A percentile compares a stretch with the other conserved stretches of the same genome.
phyloP scores from a whole-genome alignment of 306 rosid species.

The Glycine soja region DNA sequence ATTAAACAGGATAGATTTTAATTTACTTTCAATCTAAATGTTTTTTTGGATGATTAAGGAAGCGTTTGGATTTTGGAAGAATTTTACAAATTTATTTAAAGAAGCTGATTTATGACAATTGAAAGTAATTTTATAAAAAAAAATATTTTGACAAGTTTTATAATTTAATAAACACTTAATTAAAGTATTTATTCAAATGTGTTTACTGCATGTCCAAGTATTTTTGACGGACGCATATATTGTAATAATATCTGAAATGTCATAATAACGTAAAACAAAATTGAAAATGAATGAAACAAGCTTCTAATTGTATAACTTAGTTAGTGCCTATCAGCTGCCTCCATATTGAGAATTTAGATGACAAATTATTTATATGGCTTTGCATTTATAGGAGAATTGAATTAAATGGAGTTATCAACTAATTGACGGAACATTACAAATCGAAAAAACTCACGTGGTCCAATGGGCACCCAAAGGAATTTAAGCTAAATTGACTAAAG shows the following conservation, averaged over 20 bases:
- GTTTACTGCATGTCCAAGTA: too few relatives aligned
- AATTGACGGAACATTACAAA: constrained; percentile 25
- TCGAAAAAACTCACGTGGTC: constrained; percentile 31
- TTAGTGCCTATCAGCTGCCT: not conserved
- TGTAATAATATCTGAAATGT: too few relatives aligned
- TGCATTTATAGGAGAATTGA: not conserved
- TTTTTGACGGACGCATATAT: too few relatives aligned
- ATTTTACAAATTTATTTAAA: not conserved
- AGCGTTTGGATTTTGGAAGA: not conserved
- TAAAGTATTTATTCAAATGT: too few relatives aligned
- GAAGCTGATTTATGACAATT: not conserved
- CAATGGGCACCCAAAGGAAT: constrained; percentile 47
- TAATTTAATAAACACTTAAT: not conserved
- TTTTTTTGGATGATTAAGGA: not conserved
- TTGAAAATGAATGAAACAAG: not conserved
- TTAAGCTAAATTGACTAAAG: constrained; percentile 43
- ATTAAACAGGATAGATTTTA: too few relatives aligned
- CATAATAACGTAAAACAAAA: not conserved
- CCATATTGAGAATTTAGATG: not conserved
- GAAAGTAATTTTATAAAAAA: not conserved
- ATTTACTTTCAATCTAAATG: too few relatives aligned
- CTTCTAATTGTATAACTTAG: too few relatives aligned
- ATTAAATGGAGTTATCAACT: constrained; percentile 4
- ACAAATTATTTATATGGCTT: not conserved
- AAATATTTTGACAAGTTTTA: not conserved